Evolutionary conservation across 257 asterid species (phyloP).

Genomic region (Henckelia pumila): DNA sequence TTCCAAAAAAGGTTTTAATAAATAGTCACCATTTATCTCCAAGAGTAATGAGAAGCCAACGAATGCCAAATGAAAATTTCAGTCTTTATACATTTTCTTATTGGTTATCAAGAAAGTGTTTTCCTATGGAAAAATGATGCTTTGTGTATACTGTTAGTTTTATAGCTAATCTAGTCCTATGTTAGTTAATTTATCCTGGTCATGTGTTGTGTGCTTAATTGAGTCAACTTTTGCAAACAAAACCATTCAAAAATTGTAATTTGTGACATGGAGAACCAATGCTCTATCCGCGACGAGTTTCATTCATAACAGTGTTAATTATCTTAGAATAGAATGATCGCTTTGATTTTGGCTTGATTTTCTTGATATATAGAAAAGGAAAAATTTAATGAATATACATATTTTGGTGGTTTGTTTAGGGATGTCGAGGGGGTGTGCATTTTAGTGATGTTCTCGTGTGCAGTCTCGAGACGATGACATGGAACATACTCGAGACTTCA

Average conservation of each 20-base stretch:
- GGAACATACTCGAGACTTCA: constrained; percentile 65
- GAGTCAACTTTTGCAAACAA: not conserved
- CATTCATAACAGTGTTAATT: too few species aligned
- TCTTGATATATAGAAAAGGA: not conserved
- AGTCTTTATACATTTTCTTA: too few species aligned
- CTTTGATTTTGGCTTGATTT: not conserved
- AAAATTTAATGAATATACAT: not conserved
- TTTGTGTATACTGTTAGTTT: not conserved
- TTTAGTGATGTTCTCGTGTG: constrained; percentile 82
- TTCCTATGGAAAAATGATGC: not conserved
- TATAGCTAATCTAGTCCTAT: too few species aligned
- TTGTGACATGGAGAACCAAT: too few species aligned
- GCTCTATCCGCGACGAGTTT: too few species aligned
- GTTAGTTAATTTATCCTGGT: not conserved
- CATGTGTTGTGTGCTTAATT: not conserved
- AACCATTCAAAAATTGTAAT: too few species aligned
- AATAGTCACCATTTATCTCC: not conserved
- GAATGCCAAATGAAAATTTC: not conserved
- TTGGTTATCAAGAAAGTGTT: not conserved
- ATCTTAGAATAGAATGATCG: too few species aligned
- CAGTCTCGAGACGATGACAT: constrained; percentile 61
- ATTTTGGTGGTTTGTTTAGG: constrained; percentile 36
- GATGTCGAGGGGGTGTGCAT: constrained; percentile 92
- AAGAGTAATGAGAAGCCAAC: not conserved
- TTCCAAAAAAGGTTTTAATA: not conserved